phyloP scores from a whole-genome alignment of 2,329 filamentous ascomycete genomes.

The Aspergillus nomiae region DNA sequence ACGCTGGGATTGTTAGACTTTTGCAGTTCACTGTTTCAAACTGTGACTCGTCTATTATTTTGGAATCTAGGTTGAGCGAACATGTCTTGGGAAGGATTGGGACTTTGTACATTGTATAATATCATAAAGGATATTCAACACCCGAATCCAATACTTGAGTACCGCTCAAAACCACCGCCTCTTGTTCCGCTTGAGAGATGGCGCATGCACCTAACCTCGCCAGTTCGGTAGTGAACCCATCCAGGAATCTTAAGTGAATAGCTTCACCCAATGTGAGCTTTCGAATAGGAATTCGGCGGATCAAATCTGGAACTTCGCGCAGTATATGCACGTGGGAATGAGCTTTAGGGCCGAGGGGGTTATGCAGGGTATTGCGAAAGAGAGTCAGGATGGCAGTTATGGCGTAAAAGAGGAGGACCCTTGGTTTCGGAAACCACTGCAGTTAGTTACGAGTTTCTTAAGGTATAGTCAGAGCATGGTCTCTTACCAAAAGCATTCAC shows the following conservation, averaged over 20 bases:
- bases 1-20: too few relatives aligned
- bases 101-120: too few relatives aligned
- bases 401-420: constrained; percentile 55
- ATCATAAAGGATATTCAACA: too few relatives aligned
- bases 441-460: too few relatives aligned
- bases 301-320: neutral
- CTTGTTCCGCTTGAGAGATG: neutral
- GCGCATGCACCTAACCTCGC: neutral
- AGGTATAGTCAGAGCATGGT: neutral
- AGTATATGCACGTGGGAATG: neutral
- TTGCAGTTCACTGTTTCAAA: too few relatives aligned
- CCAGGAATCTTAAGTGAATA: neutral
- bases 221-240: neutral
- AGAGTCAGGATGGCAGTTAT: constrained; percentile 51
- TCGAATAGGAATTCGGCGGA: constrained; percentile 7
- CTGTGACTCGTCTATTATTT: too few relatives aligned
- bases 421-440: constrained; percentile 19
- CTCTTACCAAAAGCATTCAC: constrained; percentile 1
- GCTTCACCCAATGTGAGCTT: constrained; percentile 3
- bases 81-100: too few relatives aligned
- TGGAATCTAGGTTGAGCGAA: too few relatives aligned
- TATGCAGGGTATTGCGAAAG: constrained; percentile 51
- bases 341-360: constrained; percentile 42
- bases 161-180: too few relatives aligned
- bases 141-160: too few relatives aligned